Conservation (phyloP, 1,284 basidiomycete species). For the Cutaneotrichosporon dermatis region DNA sequence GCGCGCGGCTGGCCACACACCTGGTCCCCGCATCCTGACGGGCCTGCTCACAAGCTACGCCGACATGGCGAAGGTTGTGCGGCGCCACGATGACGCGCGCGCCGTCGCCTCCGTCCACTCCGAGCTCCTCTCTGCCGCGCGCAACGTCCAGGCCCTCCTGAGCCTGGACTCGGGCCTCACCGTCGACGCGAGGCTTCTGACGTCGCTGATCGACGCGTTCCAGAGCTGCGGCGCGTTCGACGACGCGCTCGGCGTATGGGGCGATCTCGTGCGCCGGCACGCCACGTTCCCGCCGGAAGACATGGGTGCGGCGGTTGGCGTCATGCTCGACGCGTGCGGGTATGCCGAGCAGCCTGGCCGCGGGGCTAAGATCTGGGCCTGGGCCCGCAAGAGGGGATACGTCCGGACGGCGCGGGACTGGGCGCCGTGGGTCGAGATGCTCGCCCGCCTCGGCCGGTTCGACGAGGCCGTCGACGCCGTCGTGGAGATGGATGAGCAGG, state of each 20-base stretch:
- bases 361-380: slow-evolving; percentile 57
- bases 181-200: slow-evolving; percentile 57
- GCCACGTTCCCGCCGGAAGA: slow-evolving; percentile 16
- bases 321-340: slow-evolving; percentile 79
- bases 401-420: slow-evolving; percentile 57
- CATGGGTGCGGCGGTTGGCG: slow-evolving; percentile 66
- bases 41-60: slow-evolving; percentile 59
- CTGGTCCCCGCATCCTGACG: slow-evolving; percentile 64
- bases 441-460: slow-evolving; percentile 65
- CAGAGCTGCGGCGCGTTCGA: slow-evolving; percentile 65
- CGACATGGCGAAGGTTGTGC: slow-evolving; percentile 7
- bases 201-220: slow-evolving; percentile 60
- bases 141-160: slow-evolving; percentile 71
- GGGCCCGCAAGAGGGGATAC: slow-evolving; percentile 56
- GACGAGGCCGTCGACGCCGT: slow-evolving; percentile 66
- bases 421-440: slow-evolving; percentile 78
- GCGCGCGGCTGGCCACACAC: slow-evolving; percentile 60
- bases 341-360: slow-evolving; percentile 55
- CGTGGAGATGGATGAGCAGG: slow-evolving; percentile 55
- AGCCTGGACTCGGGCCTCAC: slow-evolving; percentile 69
- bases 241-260: slow-evolving; percentile 76
- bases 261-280: slow-evolving; percentile 59
- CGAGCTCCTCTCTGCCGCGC: slow-evolving; percentile 49
- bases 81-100: background rate
- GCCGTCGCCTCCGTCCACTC: slow-evolving; percentile 9